Evolutionary conservation across 352 stramenopile genomes (phyloP).

Genomic region (Pilasporangium apinafurcum): DNA sequence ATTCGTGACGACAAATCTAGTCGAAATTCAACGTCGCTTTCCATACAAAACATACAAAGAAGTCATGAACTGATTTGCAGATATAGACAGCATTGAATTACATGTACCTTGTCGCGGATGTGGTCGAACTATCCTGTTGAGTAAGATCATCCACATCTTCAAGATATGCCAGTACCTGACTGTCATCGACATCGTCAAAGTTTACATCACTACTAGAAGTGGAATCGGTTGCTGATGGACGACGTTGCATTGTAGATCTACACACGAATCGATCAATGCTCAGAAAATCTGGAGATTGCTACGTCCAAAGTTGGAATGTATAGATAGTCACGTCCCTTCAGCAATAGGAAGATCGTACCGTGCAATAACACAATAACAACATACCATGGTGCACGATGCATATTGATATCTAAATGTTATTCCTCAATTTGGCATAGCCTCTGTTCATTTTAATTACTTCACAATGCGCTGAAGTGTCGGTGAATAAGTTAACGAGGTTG

Average conservation of each 20-base stretch:
- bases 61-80: too few relatives aligned
- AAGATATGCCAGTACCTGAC: slow-evolving; percentile 46
- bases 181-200: slow-evolving; percentile 56
- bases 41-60: too few relatives aligned
- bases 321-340: too few relatives aligned
- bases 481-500: slow-evolving; percentile 6
- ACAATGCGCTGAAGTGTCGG: slow-evolving; percentile 6
- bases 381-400: too few relatives aligned
- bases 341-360: too few relatives aligned
- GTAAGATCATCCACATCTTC: slow-evolving; percentile 29
- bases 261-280: not conserved
- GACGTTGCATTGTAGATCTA: slow-evolving; percentile 8
- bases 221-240: slow-evolving; percentile 32
- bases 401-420: too few relatives aligned
- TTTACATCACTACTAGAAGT: slow-evolving; percentile 51
- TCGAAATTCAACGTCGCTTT: slow-evolving; percentile 49
- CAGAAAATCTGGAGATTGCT: not conserved
- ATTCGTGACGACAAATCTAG: slow-evolving; percentile 46
- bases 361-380: too few relatives aligned
- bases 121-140: slow-evolving; percentile 1
- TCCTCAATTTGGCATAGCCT: too few relatives aligned
- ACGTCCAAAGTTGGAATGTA: too few relatives aligned
- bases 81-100: not conserved
- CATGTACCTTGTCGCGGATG: slow-evolving; percentile 15
- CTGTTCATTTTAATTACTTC: too few relatives aligned